A percentile compares a stretch with the other conserved stretches of the same genome.
phyloP scores from a whole-genome alignment of 768 basidiomycete genomes.

The Clitopilus hobsonii region DNA sequence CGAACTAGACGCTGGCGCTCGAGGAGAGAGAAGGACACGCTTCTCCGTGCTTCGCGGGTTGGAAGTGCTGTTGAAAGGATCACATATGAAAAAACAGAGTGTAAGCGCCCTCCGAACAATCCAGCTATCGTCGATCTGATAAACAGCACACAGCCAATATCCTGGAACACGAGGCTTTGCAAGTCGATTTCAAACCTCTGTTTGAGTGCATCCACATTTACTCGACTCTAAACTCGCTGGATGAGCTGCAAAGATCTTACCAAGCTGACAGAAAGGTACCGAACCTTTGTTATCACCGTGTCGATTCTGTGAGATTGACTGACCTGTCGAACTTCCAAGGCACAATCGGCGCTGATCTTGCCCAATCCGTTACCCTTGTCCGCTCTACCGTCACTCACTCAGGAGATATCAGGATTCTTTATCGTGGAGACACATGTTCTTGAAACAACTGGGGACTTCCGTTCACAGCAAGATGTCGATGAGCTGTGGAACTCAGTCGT shows the following conservation, averaged over 20 bases:
- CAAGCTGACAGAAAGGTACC: conserved; percentile 93
- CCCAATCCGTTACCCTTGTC: conserved; percentile 64
- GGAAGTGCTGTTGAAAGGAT: conserved; percentile 92
- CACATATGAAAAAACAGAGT: conserved; percentile 90
- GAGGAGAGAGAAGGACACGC: conserved; percentile 79
- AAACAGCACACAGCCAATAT: conserved; percentile 64
- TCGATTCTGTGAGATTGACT: background rate
- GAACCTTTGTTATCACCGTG: background rate
- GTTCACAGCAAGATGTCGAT: conserved; percentile 88
- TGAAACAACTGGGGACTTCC: conserved; percentile 81
- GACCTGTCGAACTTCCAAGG: conserved; percentile 38
- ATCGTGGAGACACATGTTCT: conserved; percentile 94
- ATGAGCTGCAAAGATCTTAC: conserved; percentile 86
- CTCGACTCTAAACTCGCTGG: conserved; percentile 82
- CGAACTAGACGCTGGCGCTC: conserved; percentile 80
- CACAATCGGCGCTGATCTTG: conserved; percentile 95
- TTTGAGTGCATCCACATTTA: conserved; percentile 98
- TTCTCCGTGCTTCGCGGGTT: conserved; percentile 70
- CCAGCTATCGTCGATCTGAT: background rate
- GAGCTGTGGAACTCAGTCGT: conserved; percentile 93
- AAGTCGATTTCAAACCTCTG: conserved; percentile 90
- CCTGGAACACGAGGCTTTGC: conserved; percentile 83
- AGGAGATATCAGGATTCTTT: conserved; percentile 97
- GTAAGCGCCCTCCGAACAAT: conserved; percentile 58
- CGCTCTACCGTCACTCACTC: conserved; percentile 71